Percentiles rank a stretch among this genome's conserved stretches.
Evolutionary conservation across 1,284 basidiomycete species (phyloP).

Genomic region (Marasmius oreades): DNA sequence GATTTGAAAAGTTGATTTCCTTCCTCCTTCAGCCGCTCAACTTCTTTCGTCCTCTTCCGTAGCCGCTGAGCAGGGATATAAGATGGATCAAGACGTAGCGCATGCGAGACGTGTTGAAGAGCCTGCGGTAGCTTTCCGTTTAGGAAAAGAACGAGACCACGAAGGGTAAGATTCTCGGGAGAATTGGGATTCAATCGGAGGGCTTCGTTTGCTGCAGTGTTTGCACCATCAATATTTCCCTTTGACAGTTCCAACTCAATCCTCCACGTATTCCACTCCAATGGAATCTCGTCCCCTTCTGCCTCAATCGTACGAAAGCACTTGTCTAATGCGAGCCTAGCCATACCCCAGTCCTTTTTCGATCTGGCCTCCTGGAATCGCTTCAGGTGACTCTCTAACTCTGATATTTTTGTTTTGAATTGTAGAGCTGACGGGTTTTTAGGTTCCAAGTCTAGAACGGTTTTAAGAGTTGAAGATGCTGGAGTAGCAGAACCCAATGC

Average conservation of each 20-base stretch:
- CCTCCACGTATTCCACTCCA: constrained; percentile 77
- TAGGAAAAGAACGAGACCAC: constrained; percentile 79
- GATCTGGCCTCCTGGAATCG: constrained; percentile 57
- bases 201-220: constrained; percentile 72
- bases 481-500: constrained; percentile 67
- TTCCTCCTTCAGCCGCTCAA: constrained; percentile 82
- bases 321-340: constrained; percentile 67
- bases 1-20: constrained; percentile 79
- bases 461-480: constrained; percentile 60
- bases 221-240: constrained; percentile 68
- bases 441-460: constrained; percentile 53
- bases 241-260: constrained; percentile 73
- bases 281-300: constrained; percentile 69
- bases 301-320: constrained; percentile 68
- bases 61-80: constrained; percentile 67
- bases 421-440: constrained; percentile 53
- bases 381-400: constrained; percentile 61
- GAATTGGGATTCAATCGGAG: constrained; percentile 70
- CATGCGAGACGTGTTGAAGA: constrained; percentile 68
- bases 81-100: constrained; percentile 79
- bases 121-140: constrained; percentile 70
- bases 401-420: constrained; percentile 56
- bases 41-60: constrained; percentile 73
- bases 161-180: constrained; percentile 77
- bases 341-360: constrained; percentile 67